Percentiles rank a stretch among this genome's conserved stretches.
phyloP scores from a whole-genome alignment of 2,329 filamentous ascomycete species.

The Pseudogymnoascus verrucosus region DNA sequence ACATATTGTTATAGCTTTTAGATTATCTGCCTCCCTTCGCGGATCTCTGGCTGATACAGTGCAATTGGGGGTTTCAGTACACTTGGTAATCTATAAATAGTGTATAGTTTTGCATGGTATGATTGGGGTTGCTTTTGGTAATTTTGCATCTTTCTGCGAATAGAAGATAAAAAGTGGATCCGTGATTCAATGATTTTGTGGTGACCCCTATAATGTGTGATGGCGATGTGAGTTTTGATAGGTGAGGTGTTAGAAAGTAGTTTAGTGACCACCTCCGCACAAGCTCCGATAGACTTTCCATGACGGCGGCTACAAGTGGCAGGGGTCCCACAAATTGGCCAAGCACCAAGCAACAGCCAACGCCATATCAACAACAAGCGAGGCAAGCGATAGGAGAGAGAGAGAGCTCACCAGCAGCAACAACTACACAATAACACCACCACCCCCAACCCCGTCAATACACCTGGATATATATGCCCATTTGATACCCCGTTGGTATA shows the following conservation, averaged over 20 bases:
- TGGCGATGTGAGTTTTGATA: neutral
- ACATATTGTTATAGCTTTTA: neutral
- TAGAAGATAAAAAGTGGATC: neutral
- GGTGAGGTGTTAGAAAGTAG: constrained; percentile 5
- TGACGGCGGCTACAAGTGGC: constrained; percentile 5
- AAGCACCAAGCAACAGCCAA: neutral
- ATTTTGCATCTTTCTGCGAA: neutral
- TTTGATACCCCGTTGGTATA: constrained; percentile 9
- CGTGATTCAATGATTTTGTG: neutral
- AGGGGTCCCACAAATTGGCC: constrained; percentile 7
- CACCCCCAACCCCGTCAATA: neutral
- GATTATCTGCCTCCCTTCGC: no score
- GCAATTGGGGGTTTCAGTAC: neutral
- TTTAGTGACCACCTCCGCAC: constrained; percentile 2
- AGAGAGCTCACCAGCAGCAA: neutral
- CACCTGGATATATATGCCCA: neutral
- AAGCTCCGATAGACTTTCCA: constrained; percentile 5
- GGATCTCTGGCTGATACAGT: neutral
- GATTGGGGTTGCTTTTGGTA: neutral
- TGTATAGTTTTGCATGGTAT: neutral
- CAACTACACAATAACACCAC: constrained; percentile 9
- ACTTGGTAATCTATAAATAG: neutral
- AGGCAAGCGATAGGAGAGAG: constrained; percentile 7
- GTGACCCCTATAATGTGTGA: constrained; percentile 5
- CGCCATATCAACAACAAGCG: constrained; percentile 10